Conservation (phyloP, 768 basidiomycete genomes). For the Omphalotus guepiniiformis region DNA sequence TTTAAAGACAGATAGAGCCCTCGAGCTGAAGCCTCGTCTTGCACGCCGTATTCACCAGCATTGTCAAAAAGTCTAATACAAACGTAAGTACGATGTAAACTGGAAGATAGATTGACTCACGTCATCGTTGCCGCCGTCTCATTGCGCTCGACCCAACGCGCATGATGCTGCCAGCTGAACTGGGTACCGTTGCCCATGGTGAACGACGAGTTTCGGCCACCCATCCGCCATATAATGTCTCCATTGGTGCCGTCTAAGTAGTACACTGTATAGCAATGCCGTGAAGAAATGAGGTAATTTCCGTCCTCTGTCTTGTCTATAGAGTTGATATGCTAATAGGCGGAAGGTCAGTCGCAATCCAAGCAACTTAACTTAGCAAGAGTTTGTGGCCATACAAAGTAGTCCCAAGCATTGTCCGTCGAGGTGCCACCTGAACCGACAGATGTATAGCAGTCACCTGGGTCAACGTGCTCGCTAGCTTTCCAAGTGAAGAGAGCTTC, state of each 20-base stretch:
- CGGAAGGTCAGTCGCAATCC: background rate
- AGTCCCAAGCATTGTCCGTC: background rate
- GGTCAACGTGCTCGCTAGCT: constrained; percentile 1
- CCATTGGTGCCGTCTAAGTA: constrained; percentile 14
- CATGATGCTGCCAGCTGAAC: constrained; percentile 18
- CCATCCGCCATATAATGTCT: constrained; percentile 17
- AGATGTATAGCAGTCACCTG: background rate
- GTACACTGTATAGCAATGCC: constrained; percentile 14
- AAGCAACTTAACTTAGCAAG: background rate
- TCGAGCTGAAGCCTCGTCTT: background rate
- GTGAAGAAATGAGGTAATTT: constrained; percentile 17
- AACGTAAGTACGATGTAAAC: background rate
- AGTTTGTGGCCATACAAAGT: constrained; percentile 4
- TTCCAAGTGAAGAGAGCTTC: constrained; percentile 6
- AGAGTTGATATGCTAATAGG: constrained; percentile 6
- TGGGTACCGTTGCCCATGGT: constrained; percentile 11
- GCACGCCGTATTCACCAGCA: background rate
- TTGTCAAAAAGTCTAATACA: constrained; percentile 8
- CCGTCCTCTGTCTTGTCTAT: constrained; percentile 12
- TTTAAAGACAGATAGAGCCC: constrained; percentile 5
- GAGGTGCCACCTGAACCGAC: constrained; percentile 1
- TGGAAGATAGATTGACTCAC: background rate
- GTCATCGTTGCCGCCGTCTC: constrained; percentile 11
- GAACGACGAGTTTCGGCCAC: constrained; percentile 14
- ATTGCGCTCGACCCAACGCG: constrained; percentile 13